Base-by-base conservation (phyloP, 139 green algal genomes). In the Coccomyxa sp. region DNA sequence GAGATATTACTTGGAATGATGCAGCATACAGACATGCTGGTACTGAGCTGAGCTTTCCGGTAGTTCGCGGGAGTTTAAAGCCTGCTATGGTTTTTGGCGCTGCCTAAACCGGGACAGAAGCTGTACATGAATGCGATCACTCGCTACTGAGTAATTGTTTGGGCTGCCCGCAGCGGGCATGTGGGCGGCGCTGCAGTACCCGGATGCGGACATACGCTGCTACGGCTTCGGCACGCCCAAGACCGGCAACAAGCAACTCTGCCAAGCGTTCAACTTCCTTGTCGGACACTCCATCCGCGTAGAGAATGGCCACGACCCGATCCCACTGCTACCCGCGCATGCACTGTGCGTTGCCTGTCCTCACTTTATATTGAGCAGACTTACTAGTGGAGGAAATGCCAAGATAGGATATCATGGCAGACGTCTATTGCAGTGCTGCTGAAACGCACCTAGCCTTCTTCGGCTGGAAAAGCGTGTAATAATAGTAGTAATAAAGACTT, bases 171-270 rank as follows among this genome's bases (percentile, higher is more conserved):
- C 82, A 79, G 76, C 75, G 11, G 80, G 80, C 21, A 67, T 75
- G 30, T 85, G 81, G 80, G 60, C 84, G 76, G 59, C 81, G 31
- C 27, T 85, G 28, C 27, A 85, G 63, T 83, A 83, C 27, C 76
- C 81, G 15, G 21, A 66, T 67, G 84, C 84, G 57, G 81, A 88
- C 57, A 51, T 85, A 13, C 76, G 81, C 60, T 85, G 81, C 81
- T 76, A 80, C 38, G 82, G 71, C 57, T 81, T 85, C 51, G 81
- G 76, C 15, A 71, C 18, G 32, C 81, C 81, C 60, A 58, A 81
- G 18, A 81, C 85, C 25, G 84, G 76, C 60, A 88, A 88, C 76
- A 68, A 60, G 17, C 23, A n/a, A 4, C 85, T 88, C 59, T 67
- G 59, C 25, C 58, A 66, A 32, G 80, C 84, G 13, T 82, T 85